phyloP scores from a whole-genome alignment of 108 stramenopile species.

The Skeletonema marinoi region DNA sequence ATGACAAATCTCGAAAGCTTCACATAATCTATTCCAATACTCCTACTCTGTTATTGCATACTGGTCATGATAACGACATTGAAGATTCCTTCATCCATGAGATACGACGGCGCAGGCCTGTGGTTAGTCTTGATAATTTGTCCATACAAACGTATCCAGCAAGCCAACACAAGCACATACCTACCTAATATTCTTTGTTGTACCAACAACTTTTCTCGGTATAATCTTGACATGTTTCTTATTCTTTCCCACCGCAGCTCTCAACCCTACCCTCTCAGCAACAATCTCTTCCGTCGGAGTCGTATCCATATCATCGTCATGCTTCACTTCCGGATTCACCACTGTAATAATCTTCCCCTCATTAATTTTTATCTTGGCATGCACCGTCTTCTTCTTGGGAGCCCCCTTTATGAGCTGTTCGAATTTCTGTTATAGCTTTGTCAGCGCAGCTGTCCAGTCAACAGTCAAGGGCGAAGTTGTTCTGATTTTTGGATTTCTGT shows the following conservation, averaged over 20 bases:
- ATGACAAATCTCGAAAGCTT: background rate
- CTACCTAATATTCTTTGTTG: constrained; percentile 22
- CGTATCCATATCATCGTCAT: constrained; percentile 20
- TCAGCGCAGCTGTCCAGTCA: no score
- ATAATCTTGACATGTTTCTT: constrained; percentile 42
- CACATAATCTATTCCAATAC: background rate
- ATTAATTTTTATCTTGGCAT: constrained; percentile 44
- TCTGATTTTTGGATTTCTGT: no score
- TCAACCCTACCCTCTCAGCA: background rate
- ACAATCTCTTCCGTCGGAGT: background rate
- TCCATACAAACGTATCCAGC: no score
- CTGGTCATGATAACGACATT: background rate
- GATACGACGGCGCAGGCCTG: background rate
- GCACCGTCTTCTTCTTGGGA: constrained; percentile 32
- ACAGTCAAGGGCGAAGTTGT: no score
- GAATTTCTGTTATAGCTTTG: no score
- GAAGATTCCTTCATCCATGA: background rate
- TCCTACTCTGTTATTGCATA: background rate
- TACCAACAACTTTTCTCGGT: constrained; percentile 30
- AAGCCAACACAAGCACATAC: background rate
- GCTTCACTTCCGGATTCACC: constrained; percentile 17
- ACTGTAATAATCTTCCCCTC: constrained; percentile 39
- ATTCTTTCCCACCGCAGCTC: background rate
- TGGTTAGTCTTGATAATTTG: no score
- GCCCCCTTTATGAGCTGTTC: no score